Conservation (phyloP, 148 eudicot species). For the Camellia japonica region DNA sequence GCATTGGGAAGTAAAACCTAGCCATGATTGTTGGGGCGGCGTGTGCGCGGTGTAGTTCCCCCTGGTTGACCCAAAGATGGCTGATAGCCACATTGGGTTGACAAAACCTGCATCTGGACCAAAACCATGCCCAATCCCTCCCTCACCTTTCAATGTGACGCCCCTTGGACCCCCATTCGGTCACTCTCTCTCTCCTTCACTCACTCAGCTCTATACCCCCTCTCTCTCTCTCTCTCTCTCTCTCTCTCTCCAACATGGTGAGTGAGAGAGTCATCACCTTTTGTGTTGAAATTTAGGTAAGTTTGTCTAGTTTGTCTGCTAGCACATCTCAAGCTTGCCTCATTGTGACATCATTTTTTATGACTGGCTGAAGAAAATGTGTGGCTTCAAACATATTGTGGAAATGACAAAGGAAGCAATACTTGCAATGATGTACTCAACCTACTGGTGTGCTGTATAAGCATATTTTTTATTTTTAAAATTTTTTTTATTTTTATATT, state of each 20-base stretch:
- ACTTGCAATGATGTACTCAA: no score
- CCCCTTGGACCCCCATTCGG: slow-evolving; percentile 12
- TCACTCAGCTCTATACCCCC: not conserved
- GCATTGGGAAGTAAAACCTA: not conserved
- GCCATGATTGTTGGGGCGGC: not conserved
- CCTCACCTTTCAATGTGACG: slow-evolving; percentile 1
- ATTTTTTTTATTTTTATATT: no score
- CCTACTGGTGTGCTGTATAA: no score
- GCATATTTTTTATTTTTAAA: no score
- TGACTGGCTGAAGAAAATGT: not conserved
- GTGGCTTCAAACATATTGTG: no score
- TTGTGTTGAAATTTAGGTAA: slow-evolving; percentile 13
- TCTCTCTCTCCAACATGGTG: not conserved
- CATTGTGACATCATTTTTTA: slow-evolving; percentile 20
- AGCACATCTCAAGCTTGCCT: slow-evolving; percentile 24
- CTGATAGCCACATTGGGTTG: not conserved
- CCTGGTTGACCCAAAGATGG: slow-evolving; percentile 14
- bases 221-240: slow-evolving; percentile 12
- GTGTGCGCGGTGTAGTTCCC: not conserved
- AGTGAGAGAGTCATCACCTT: not conserved
- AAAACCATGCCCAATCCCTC: not conserved
- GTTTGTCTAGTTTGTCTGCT: slow-evolving; percentile 31
- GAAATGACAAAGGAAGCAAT: no score
- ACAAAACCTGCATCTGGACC: not conserved
- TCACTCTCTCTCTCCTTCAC: not conserved